A percentile compares a stretch with the other conserved stretches of the same genome.
Evolutionary conservation across 139 green algal genomes (phyloP).

Genomic region (Volvox reticuliferus): DNA sequence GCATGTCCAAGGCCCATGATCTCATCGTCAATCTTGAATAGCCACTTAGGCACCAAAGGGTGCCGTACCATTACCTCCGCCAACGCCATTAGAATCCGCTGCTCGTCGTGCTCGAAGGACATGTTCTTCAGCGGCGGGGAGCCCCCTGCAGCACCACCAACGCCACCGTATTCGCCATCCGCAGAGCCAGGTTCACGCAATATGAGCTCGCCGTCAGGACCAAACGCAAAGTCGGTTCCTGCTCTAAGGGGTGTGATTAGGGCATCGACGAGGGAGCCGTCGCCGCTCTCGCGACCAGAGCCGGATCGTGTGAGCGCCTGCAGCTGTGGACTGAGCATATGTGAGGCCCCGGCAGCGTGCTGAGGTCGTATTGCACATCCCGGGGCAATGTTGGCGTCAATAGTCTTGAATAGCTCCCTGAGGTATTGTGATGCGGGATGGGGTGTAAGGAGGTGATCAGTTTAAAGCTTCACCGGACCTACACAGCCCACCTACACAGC

Average conservation of each 20-base stretch:
- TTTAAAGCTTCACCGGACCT: no score
- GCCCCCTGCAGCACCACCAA: not conserved
- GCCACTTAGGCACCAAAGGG: constrained; percentile 58
- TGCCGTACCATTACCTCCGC: constrained; percentile 56
- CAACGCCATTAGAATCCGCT: constrained; percentile 42
- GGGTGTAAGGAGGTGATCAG: no score
- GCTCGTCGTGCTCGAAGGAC: constrained; percentile 51
- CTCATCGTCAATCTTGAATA: constrained; percentile 78
- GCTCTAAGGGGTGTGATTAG: constrained; percentile 9
- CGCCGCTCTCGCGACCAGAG: not conserved
- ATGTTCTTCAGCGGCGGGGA: not conserved
- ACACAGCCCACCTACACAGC: no score
- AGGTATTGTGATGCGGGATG: no score
- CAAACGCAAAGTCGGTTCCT: constrained; percentile 19
- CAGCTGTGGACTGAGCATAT: not conserved
- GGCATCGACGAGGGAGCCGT: not conserved
- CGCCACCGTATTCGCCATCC: not conserved
- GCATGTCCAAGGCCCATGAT: constrained; percentile 61
- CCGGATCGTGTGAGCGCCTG: not conserved
- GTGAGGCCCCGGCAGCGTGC: not conserved
- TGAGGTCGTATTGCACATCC: constrained; percentile 33
- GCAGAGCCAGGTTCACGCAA: not conserved
- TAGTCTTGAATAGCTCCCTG: constrained; percentile 56
- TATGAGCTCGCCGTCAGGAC: constrained; percentile 32
- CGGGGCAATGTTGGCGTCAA: constrained; percentile 62